Base-by-base conservation (phyloP, 2,329 filamentous ascomycete genomes). In the Penicillium polonicum region DNA sequence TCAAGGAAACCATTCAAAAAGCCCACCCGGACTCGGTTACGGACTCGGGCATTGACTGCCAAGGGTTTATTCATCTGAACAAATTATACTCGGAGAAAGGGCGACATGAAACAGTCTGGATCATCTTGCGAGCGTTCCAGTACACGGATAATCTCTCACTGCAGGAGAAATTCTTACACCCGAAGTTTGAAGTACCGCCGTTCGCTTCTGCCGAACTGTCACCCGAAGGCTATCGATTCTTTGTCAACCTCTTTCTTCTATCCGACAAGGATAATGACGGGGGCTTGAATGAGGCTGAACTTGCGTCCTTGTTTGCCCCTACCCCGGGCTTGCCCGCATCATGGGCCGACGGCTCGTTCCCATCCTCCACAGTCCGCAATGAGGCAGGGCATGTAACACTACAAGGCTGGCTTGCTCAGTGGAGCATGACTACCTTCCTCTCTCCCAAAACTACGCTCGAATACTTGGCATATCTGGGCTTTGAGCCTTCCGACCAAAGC, bases 341-440 rank as follows among this genome's bases (percentile, higher is more conserved):
- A 0, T 99, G 94, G 94, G 80, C 86, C 0, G 92, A 97, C 62
- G 89, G 89, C 1, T 90, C 86, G 0, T 99, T 99, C 69, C 94
- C 94, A 2, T 92, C 90, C 0, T 96, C 91, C 25, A 97, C 94
- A 0, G 93, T 97, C 19, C 88, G 91, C 42, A 97, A 97, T 70
- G 94, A 99, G 75, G 91, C 91, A 9, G 94, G 94, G 0, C 86
- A 97, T 72, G 92, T 99, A 60, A 99, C 94, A 1, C 81, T 99
- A 4, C 94, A 99, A 74, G 94, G 94, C 2, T 99, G 94, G 94
- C 84, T 99, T 38, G 94, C 94, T 4, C 94, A 99, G 69, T 99
- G 94, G 94, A 97, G 92, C 72, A 99, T 99, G 94, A 99, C 94
- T 0, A 99, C 94, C 0, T 99, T 97, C 68, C 86, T 95, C 59